Conservation (phyloP, 768 basidiomycete genomes). For the Xerocomus brunneocitrinus region DNA sequence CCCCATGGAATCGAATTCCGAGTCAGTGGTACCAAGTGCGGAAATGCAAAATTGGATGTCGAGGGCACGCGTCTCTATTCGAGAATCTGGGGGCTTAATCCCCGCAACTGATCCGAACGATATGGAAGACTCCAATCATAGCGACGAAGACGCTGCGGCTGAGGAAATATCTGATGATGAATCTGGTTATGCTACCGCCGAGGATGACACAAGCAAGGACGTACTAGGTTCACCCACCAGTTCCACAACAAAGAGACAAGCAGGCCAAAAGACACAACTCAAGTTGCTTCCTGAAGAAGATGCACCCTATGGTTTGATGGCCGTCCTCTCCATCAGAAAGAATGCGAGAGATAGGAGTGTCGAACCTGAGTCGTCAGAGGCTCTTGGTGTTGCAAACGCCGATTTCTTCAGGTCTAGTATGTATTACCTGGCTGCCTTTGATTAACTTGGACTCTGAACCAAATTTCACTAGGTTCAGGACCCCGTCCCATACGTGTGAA, state of each 20-base stretch:
- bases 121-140: conserved; percentile 34
- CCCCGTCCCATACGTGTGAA: conserved; percentile 38
- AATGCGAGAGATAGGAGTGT: conserved; percentile 38
- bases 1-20: conserved; percentile 22
- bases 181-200: conserved; percentile 24
- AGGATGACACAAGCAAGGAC: conserved; percentile 20
- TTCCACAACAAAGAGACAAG: conserved; percentile 37
- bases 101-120: conserved; percentile 57
- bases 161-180: conserved; percentile 37
- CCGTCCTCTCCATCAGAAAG: conserved; percentile 52
- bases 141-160: conserved; percentile 34
- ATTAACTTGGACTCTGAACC: not conserved
- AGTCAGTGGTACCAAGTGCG: conserved; percentile 38
- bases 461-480: conserved; percentile 34
- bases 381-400: conserved; percentile 61
- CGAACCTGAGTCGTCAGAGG: conserved; percentile 42
- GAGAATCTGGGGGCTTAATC: conserved; percentile 64
- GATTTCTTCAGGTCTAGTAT: conserved; percentile 65
- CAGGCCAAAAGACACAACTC: conserved; percentile 37
- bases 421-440: conserved; percentile 17
- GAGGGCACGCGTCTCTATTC: conserved; percentile 63
- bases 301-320: conserved; percentile 72
- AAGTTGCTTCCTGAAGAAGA: conserved; percentile 58
- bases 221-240: conserved; percentile 28
- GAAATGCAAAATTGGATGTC: conserved; percentile 75